These are phyloP conservation scores for Elymus sibiricus DNA, from an alignment of 176 grass and related monocot genomes.

Conservation along the genomic window DNA sequence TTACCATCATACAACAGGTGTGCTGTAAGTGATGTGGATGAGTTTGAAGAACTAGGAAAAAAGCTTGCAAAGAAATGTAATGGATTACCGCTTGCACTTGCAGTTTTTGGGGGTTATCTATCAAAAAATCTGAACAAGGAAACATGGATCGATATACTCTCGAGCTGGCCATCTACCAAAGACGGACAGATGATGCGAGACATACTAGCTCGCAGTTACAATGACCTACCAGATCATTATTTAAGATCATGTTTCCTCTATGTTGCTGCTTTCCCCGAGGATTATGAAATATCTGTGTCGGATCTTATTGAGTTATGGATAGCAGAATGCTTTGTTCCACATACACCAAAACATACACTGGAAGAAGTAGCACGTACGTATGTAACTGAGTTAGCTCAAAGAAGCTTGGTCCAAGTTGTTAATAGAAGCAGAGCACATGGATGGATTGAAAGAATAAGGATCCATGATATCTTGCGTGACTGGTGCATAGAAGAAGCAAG, in stretches of 20 bases:
- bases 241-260: slow-evolving; percentile 3
- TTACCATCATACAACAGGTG: not conserved
- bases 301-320: not conserved
- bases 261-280: not conserved
- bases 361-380: slow-evolving; percentile 1
- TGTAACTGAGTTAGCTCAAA: not conserved
- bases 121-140: not conserved
- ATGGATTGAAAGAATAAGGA: not conserved
- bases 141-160: not conserved
- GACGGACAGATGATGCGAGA: not conserved
- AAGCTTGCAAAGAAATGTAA: not conserved
- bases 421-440: not conserved
- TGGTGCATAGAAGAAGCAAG: slow-evolving; percentile 8
- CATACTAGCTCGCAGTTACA: slow-evolving; percentile 7
- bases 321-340: not conserved
- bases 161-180: not conserved
- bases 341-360: not conserved
- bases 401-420: not conserved
- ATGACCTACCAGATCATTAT: not conserved
- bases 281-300: not conserved
- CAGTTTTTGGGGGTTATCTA: not conserved
- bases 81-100: not conserved
- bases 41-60: not conserved
- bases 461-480: not conserved
- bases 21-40: not conserved